These are phyloP conservation scores for Colletotrichum spinosum DNA, from an alignment of 2,329 filamentous ascomycete genomes.

Conservation along the genomic window DNA sequence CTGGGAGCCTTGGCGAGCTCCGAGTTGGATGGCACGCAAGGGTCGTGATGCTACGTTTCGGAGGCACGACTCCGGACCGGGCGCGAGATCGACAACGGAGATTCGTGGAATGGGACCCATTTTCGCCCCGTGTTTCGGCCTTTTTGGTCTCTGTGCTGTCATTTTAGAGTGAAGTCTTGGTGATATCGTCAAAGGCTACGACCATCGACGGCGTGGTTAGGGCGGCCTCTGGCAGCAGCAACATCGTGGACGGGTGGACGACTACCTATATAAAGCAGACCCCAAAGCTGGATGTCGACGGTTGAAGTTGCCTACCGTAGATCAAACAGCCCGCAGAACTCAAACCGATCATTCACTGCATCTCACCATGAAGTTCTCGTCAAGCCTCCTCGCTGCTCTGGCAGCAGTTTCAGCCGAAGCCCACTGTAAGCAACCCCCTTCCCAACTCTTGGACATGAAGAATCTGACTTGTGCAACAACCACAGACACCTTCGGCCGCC, in stretches of 20 bases:
- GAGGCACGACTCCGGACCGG: conserved; percentile 9
- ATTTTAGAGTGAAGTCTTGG: background rate
- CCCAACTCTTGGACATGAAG: too few relatives aligned
- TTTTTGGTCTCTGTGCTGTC: background rate
- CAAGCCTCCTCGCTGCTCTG: background rate
- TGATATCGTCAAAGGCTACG: background rate
- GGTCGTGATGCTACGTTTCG: conserved; percentile 4
- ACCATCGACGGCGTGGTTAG: too few relatives aligned
- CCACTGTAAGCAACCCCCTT: conserved; percentile 11
- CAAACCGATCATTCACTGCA: too few relatives aligned
- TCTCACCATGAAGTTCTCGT: conserved; percentile 22
- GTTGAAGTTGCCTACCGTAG: background rate
- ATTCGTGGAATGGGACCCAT: conserved; percentile 21
- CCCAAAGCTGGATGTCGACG: background rate
- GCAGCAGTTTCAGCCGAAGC: conserved; percentile 18
- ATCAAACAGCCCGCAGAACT: rapidly evolving
- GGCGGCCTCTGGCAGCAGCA: too few relatives aligned
- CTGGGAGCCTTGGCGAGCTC: background rate
- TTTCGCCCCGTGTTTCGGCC: conserved; percentile 1
- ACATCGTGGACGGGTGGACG: too few relatives aligned
- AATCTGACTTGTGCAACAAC: background rate
- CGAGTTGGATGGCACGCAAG: background rate
- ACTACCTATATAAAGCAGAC: too few relatives aligned
- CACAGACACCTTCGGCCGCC: conserved; percentile 28
- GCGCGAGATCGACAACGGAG: conserved; percentile 2